These are phyloP conservation scores for Blastocladiella britannica DNA, from an alignment of 192 early-diverging fungal genomes.

Conservation along the genomic window DNA sequence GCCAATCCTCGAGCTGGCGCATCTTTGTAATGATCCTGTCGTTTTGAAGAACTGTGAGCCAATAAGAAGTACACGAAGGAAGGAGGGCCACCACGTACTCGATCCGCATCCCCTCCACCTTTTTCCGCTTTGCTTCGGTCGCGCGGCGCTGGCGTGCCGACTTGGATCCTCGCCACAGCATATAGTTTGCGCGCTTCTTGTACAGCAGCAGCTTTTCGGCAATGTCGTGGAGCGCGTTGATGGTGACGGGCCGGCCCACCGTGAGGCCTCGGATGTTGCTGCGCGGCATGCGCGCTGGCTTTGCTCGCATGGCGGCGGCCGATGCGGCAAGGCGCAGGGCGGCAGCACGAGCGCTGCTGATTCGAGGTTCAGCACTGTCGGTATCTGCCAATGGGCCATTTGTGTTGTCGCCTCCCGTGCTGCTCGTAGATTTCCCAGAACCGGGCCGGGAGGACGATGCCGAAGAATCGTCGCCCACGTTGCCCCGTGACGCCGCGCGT, in stretches of 20 bases:
- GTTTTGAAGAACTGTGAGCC: background rate
- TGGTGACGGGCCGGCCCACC: background rate
- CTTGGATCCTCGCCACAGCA: background rate
- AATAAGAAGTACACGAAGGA: background rate
- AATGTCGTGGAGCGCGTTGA: background rate
- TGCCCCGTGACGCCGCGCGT: too few relatives aligned
- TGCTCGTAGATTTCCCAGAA: too few relatives aligned
- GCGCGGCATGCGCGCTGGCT: background rate
- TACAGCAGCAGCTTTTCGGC: background rate
- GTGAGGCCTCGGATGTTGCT: background rate
- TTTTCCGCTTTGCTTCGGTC: background rate
- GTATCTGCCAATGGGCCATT: too few relatives aligned
- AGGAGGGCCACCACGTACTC: background rate
- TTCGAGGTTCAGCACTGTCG: too few relatives aligned
- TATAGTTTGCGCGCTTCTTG: background rate
- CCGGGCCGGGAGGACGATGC: too few relatives aligned
- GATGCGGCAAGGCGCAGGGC: too few relatives aligned
- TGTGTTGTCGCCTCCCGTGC: too few relatives aligned
- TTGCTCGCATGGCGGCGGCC: background rate
- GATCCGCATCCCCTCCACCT: background rate
- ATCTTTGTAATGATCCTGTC: background rate
- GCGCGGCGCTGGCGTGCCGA: background rate
- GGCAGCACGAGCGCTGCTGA: too few relatives aligned
- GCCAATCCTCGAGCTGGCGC: background rate
- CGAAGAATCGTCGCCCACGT: too few relatives aligned